A percentile compares a stretch with the other conserved stretches of the same genome.
Evolutionary conservation across 441 rosid species (phyloP).

Genomic region (Erodium chrysanthum): DNA sequence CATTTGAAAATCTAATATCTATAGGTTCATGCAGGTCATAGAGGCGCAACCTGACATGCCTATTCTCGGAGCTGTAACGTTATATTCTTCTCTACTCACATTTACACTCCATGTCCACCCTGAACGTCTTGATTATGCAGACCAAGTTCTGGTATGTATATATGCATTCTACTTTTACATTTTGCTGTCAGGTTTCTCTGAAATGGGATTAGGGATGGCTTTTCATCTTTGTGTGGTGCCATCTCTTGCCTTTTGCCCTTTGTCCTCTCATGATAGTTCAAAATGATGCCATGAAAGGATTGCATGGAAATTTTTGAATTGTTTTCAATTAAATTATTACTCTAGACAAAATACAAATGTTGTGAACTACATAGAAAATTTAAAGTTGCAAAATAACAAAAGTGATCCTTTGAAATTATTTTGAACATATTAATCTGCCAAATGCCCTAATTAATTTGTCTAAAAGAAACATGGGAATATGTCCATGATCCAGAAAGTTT

Average conservation of each 20-base stretch:
- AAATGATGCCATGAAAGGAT: background rate
- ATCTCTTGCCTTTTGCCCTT: conserved; percentile 12
- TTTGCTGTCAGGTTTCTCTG: background rate
- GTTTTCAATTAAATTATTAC: background rate
- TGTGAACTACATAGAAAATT: background rate
- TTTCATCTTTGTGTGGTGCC: conserved; percentile 2
- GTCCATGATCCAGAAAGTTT: background rate
- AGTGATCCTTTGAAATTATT: background rate
- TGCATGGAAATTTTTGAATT: background rate
- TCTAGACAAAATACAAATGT: background rate
- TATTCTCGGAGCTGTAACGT: conserved; percentile 74
- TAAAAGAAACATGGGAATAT: background rate
- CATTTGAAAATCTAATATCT: conserved; percentile 3
- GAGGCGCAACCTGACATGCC: conserved; percentile 97
- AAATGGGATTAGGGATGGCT: background rate
- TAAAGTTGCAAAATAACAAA: background rate
- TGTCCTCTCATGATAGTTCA: background rate
- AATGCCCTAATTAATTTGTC: background rate
- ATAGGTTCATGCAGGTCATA: conserved; percentile 58
- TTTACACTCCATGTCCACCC: conserved; percentile 97
- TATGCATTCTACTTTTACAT: background rate
- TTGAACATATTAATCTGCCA: background rate
- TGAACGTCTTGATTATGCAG: conserved; percentile 94
- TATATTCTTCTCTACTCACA: conserved; percentile 91
- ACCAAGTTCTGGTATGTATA: conserved; percentile 83